Base-by-base conservation (phyloP, 306 rosid species). In the Canavalia ensiformis region DNA sequence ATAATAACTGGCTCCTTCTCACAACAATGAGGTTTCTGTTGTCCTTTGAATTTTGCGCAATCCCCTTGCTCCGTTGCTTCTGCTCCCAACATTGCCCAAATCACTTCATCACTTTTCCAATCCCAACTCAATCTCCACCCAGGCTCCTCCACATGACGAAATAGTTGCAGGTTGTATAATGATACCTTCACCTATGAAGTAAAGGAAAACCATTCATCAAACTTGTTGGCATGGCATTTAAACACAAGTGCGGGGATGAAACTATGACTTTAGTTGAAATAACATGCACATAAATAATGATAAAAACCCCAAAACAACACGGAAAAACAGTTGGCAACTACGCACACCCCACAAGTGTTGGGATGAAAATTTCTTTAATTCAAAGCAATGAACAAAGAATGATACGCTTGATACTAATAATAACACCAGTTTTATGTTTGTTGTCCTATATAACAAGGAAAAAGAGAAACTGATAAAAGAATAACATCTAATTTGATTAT, bases 11-110 rank as follows among this genome's bases (percentile, higher is more conserved):
- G 97, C 55, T 57, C 3, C 81, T 74, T 90, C 75, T 84, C 75
- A 82, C 98, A 94, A 54, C 94, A 83, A 83, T 94, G 96, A 1
- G 98, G 98, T 42, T 75, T 81, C 6, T 82, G 55, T 74, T 50
- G 69, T 55, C 88, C 90, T 33, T 35, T 87, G 54, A 88, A 86
- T 74, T 75, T 86, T 9, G 91, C 72, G 86, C 98, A 94, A 35
- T 92, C 57, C 51, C 97, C 98, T 86, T 89, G 96, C 58, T 89
- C 83, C 0, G 39, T 82, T 1, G 98, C 90, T 86, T 94, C 96
- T 11, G 96, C 97, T 6, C 97, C 98, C 86, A 87, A 68, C 92
- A 90, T 86, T 51, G 83, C 44, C 98, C 96, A 92, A 10, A 94
- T 92, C 77, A 85, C 96, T 74, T 94, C 94, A 1, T 89, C 77